Percentiles rank a stretch among this genome's conserved stretches.
Conservation (phyloP, 2,329 filamentous ascomycete genomes). For the Colletotrichum sp. region DNA sequence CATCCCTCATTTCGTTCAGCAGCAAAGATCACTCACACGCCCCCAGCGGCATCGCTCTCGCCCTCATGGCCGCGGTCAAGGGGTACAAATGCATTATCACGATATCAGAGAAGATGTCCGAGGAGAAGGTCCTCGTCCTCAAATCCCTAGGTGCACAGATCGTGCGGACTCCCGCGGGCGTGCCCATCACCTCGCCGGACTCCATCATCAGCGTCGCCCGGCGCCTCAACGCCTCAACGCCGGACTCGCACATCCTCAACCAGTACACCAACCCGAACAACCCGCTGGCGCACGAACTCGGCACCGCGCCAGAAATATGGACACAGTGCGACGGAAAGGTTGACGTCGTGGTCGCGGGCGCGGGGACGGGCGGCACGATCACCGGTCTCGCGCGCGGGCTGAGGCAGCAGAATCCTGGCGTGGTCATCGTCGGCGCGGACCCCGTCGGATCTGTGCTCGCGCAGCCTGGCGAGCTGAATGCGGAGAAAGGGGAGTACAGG, state of each 20-base stretch:
- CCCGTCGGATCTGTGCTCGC: background rate
- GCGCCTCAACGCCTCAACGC: background rate
- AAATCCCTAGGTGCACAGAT: background rate
- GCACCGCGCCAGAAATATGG: background rate
- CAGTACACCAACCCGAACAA: background rate
- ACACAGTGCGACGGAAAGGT: background rate
- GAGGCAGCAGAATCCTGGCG: background rate
- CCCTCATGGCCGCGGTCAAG: background rate
- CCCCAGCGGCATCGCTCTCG: background rate
- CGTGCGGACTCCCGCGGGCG: background rate
- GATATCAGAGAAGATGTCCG: background rate
- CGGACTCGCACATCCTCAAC: background rate
- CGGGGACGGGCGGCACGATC: background rate
- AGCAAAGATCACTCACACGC: background rate
- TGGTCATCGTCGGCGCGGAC: background rate
- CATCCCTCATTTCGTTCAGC: background rate
- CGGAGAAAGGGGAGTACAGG: background rate
- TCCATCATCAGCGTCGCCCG: background rate
- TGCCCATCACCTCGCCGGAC: background rate
- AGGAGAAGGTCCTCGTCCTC: background rate
- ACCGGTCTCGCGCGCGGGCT: background rate
- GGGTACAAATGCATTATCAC: background rate
- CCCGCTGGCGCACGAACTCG: background rate
- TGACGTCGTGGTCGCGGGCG: background rate
- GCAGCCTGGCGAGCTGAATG: background rate